Conservation (phyloP, 2,329 filamentous ascomycete species). For the Colletotrichum truncatum region DNA sequence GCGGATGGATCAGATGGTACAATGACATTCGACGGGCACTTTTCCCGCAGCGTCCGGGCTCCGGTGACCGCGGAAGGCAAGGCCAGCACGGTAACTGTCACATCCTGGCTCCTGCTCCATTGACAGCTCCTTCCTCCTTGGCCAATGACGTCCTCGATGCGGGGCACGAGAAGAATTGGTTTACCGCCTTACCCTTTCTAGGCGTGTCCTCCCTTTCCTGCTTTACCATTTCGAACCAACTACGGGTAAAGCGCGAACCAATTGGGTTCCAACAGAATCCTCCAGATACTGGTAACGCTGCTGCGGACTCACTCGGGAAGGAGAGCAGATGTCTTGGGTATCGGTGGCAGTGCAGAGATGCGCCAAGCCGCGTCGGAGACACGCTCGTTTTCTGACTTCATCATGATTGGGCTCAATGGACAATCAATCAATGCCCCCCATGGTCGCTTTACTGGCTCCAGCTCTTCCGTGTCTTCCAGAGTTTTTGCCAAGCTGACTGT, state of each 20-base stretch:
- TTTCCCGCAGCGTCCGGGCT: too few relatives aligned
- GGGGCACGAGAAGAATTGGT: slow-evolving; percentile 4
- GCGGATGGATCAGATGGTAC: background rate
- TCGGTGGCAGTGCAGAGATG: slow-evolving; percentile 20
- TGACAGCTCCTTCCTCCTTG: background rate
- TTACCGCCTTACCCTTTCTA: too few relatives aligned
- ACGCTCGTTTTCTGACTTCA: background rate
- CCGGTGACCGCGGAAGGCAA: background rate
- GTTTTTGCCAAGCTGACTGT: slow-evolving; percentile 21
- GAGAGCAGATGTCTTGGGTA: too few relatives aligned
- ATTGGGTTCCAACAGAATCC: background rate
- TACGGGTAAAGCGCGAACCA: too few relatives aligned
- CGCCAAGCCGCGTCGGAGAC: slow-evolving; percentile 17
- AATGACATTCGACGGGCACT: slow-evolving; percentile 7
- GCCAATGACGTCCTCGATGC: slow-evolving; percentile 20
- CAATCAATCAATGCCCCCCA: background rate
- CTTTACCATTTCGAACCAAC: background rate
- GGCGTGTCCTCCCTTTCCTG: background rate
- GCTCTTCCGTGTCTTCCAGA: slow-evolving; percentile 1
- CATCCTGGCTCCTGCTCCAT: background rate
- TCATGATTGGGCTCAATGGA: slow-evolving; percentile 9
- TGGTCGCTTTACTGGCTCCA: background rate
- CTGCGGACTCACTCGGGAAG: too few relatives aligned
- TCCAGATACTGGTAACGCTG: too few relatives aligned
- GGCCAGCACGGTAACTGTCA: background rate